Percentiles rank a stretch among this genome's conserved stretches.
phyloP scores from a whole-genome alignment of 1,139 yeast species.

The Pneumocystis carinii region DNA sequence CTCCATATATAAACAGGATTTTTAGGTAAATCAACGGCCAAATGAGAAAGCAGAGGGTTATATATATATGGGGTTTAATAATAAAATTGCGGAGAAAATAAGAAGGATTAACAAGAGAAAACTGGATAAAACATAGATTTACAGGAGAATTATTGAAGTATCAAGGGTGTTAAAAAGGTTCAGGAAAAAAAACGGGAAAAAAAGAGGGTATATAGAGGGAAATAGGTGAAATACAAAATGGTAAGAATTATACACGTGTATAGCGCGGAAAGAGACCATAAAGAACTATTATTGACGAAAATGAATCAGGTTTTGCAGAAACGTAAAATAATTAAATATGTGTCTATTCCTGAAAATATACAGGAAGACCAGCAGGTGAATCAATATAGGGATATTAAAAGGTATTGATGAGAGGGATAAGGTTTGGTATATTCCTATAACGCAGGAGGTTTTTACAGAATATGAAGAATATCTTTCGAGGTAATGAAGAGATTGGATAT shows the following conservation, averaged over 20 bases:
- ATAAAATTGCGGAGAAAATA: too few species aligned
- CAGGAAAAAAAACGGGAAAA: not conserved
- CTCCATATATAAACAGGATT: too few species aligned
- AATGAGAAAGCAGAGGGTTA: too few species aligned
- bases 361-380: conserved; percentile 1
- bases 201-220: not conserved
- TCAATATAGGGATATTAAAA: conserved; percentile 6
- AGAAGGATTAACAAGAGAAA: not conserved
- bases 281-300: not conserved
- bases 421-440: conserved; percentile 8
- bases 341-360: not conserved
- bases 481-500: conserved; percentile 11
- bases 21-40: too few species aligned
- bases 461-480: not conserved
- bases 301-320: conserved; percentile 15
- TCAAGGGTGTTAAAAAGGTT: not conserved
- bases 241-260: not conserved
- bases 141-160: not conserved
- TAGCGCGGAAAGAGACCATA: not conserved
- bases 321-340: conserved; percentile 14
- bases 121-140: not conserved
- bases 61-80: too few species aligned
- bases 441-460: conserved; percentile 5
- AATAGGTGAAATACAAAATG: not conserved
- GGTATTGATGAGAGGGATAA: not conserved